These are phyloP conservation scores for Echinochloa phyllopogon DNA, from an alignment of 176 grass and related monocot species.

Conservation along the genomic window DNA sequence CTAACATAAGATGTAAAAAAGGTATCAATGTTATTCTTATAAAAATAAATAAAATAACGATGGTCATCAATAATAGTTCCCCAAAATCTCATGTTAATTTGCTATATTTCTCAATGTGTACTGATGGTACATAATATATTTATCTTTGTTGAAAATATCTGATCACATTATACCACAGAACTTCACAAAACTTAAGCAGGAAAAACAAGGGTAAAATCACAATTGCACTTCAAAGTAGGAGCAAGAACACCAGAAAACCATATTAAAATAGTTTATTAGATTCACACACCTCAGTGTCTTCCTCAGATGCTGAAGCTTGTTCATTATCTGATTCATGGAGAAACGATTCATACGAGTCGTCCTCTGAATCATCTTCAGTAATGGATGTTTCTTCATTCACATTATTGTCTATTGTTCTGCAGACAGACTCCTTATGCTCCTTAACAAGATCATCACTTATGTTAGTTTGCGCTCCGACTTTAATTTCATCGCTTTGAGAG, in stretches of 20 bases:
- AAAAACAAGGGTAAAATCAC: too few species aligned
- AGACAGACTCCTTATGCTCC: conserved; percentile 19
- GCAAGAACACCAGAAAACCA: too few species aligned
- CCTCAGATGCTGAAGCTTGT: conserved; percentile 54
- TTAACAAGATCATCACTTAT: conserved; percentile 14
- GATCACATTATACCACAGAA: conserved; percentile 12
- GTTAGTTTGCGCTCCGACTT: not conserved
- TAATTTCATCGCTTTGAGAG: conserved; percentile 34
- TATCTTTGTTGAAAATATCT: conserved; percentile 23
- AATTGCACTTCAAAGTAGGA: too few species aligned
- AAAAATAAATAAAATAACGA: conserved; percentile 22
- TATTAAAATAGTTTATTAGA: conserved; percentile 39
- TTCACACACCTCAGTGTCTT: conserved; percentile 65
- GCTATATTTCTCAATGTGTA: conserved; percentile 11
- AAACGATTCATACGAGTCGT: conserved; percentile 60
- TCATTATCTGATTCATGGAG: conserved; percentile 69
- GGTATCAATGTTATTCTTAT: conserved; percentile 19
- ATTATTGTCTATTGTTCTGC: conserved; percentile 5
- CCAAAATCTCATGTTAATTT: conserved; percentile 23
- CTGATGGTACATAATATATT: conserved; percentile 6
- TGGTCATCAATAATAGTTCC: not conserved
- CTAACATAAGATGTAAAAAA: conserved; percentile 8
- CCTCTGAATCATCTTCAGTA: conserved; percentile 53
- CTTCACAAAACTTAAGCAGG: conserved; percentile 36
- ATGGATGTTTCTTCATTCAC: conserved; percentile 45